Conservation (phyloP, 768 basidiomycete species). For the Russula sp. region DNA sequence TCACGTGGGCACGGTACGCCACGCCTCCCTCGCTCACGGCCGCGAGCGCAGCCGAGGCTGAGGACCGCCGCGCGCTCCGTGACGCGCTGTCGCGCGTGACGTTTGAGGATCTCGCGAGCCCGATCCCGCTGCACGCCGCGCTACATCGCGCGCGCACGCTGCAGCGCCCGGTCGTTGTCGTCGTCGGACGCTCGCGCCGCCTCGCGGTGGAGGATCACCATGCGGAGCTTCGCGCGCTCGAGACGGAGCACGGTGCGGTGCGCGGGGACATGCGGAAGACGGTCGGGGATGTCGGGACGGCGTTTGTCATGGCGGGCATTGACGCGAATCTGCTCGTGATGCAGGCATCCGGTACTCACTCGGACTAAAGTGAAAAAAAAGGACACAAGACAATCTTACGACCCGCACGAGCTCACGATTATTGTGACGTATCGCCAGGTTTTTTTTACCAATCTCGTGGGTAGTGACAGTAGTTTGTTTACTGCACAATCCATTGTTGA, state of each 20-base stretch:
- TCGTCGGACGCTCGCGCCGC: constrained; percentile 70
- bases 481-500: neutral
- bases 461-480: neutral
- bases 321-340: constrained; percentile 59
- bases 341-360: constrained; percentile 36
- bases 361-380: neutral
- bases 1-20: constrained; percentile 63
- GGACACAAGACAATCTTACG: neutral
- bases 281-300: constrained; percentile 76
- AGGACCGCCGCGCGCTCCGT: constrained; percentile 17
- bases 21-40: constrained; percentile 18
- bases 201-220: constrained; percentile 65
- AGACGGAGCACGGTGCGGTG: constrained; percentile 48
- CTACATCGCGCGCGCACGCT: constrained; percentile 37
- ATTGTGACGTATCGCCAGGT: neutral
- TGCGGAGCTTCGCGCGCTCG: constrained; percentile 58
- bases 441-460: neutral
- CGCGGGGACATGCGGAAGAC: constrained; percentile 69
- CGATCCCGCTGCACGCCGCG: constrained; percentile 50
- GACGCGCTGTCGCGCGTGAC: constrained; percentile 48
- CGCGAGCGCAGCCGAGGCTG: neutral
- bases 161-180: constrained; percentile 48
- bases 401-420: neutral
- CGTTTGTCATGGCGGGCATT: constrained; percentile 57
- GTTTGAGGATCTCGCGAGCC: constrained; percentile 51